Base-by-base conservation (phyloP, 768 basidiomycete genomes). In the Boletellus emodensis region DNA sequence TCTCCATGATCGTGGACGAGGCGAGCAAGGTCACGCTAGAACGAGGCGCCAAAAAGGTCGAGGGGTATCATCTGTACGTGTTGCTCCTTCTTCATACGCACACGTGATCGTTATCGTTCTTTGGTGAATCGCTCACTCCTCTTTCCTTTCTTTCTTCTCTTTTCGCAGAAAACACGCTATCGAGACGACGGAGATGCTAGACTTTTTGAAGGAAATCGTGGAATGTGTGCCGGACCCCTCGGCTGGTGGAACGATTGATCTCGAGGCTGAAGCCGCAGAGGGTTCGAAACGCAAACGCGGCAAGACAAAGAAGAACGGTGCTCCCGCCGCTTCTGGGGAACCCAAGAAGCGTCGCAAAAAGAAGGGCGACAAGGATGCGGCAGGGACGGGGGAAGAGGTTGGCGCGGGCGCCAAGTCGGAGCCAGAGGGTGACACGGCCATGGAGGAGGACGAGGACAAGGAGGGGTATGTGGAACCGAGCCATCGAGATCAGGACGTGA, bases 191-290 rank as follows among this genome's bases (percentile, higher is more conserved):
- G 85, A 92, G 56, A 89, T 84, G 75, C 83, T 97, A 44, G 95
- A 97, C 68, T 98, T 97, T 69, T 79, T 97, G 30, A 88, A 90
- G 64, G 94, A 97, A 64, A 83, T 96, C 46, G 93, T 95, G 20
- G 83, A 87, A 61, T 72, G 75, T 33, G 83, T 95, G 6, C 87
- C 90, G 1, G 94, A 97, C 68, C 94, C 94, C 0, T 87, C 89
- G 4, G 83, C 83, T 17, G 88, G 90, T 11, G 89, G 86, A 2
- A 90, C 86, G 0, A 81, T 88, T 38, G 83, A 87, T 60, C 66
- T 90, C 14, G 85, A 85, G 41, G 75, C 75, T 13, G 86, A 86
- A 59, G 74, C 68, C 18, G 69, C 73, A 7, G 79, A 82, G 44
- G 70, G 65, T 28, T 68, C 69, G 35, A 81, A 81, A 65, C 84